Evolutionary conservation across 1,139 yeast species (phyloP).

Genomic region (Zygoascus sp.): DNA sequence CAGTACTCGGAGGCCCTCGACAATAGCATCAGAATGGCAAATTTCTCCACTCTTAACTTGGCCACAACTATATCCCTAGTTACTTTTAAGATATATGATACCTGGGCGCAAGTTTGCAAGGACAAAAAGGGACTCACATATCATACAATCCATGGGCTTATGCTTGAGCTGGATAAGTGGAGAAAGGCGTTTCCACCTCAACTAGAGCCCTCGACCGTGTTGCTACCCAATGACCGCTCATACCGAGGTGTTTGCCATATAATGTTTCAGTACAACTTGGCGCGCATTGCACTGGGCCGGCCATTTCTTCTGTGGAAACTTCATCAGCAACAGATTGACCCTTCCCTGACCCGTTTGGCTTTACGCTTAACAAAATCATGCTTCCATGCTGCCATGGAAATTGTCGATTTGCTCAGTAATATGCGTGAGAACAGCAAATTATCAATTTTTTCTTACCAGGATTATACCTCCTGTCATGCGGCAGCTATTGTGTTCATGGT

Average conservation of each 20-base stretch:
- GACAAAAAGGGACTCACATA: slow-evolving; percentile 9
- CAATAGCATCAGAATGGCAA: slow-evolving; percentile 1
- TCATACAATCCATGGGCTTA: background rate
- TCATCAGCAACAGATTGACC: slow-evolving; percentile 2
- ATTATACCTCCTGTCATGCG: slow-evolving; percentile 10
- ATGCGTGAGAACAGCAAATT: slow-evolving; percentile 2
- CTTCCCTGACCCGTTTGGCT: slow-evolving; percentile 2
- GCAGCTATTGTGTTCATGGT: slow-evolving; percentile 11
- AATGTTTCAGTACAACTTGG: slow-evolving; percentile 10
- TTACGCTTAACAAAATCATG: slow-evolving; percentile 1
- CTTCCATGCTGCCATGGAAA: slow-evolving; percentile 8
- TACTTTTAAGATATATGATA: slow-evolving; percentile 8
- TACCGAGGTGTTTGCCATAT: slow-evolving; percentile 19
- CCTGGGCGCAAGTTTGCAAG: slow-evolving; percentile 7
- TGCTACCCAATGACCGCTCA: background rate
- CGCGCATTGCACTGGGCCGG: slow-evolving; percentile 12
- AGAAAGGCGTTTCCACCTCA: slow-evolving; percentile 6
- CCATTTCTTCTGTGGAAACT: slow-evolving; percentile 12
- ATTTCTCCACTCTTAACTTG: slow-evolving; percentile 4
- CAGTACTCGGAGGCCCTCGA: slow-evolving; percentile 7
- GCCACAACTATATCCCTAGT: slow-evolving; percentile 10
- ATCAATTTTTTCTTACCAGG: slow-evolving; percentile 10
- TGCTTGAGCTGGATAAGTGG: slow-evolving; percentile 10
- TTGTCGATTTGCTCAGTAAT: background rate
- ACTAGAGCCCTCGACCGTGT: background rate